These are phyloP conservation scores for Tylopilus vinaceipallidus DNA, from an alignment of 768 basidiomycete genomes.

Conservation along the genomic window DNA sequence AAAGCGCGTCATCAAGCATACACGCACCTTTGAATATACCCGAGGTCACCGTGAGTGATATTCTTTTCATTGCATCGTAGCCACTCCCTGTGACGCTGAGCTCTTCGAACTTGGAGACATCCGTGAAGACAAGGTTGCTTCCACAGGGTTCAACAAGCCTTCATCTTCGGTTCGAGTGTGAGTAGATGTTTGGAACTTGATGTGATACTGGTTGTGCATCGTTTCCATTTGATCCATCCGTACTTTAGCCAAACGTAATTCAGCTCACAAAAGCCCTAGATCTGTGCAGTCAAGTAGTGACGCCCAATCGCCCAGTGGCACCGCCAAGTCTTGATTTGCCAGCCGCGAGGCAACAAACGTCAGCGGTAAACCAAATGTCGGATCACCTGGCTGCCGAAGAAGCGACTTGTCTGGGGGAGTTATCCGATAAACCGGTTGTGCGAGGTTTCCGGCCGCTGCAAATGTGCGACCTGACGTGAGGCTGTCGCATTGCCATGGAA, in stretches of 20 bases:
- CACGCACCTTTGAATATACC: no score
- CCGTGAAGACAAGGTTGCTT: no score
- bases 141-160: no score
- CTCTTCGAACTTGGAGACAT: no score
- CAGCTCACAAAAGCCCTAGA: not conserved
- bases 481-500: slow-evolving; percentile 2
- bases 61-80: no score
- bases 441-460: no score
- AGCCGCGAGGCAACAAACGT: slow-evolving; percentile 1
- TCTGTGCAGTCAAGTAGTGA: not conserved
- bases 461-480: no score
- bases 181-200: not conserved
- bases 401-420: not conserved
- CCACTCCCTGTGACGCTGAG: no score
- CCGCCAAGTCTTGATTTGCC: not conserved
- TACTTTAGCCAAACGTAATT: not conserved
- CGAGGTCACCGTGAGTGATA: no score
- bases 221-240: not conserved
- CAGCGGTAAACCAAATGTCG: not conserved
- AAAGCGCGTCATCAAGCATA: no score
- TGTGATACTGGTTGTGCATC: not conserved
- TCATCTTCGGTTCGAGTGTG: not conserved
- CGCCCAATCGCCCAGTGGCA: no score
- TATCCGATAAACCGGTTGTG: not conserved
- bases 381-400: not conserved